Base-by-base conservation (phyloP, 2,329 filamentous ascomycete genomes). In the Paraphaeosphaeria minitans region DNA sequence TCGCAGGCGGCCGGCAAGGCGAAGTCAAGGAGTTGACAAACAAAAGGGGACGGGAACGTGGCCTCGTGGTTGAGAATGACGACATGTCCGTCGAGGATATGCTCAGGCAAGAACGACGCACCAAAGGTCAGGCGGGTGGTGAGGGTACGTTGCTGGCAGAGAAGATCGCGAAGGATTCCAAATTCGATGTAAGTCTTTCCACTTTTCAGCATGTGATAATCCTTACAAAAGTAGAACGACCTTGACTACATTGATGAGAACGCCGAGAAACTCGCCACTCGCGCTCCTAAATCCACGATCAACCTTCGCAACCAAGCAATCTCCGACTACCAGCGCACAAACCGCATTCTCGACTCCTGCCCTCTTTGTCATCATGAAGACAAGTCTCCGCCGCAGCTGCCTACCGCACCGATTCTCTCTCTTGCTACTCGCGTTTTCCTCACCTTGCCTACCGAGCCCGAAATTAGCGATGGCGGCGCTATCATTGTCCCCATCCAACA, bases 201-300 rank as follows among this genome's bases (percentile, higher is more conserved):
- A 35, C 2, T 29, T 9, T 33, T 46, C 21, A 27, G 27, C 51
- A 55, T 6, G 8, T 12, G 50, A 43, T 62, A 9, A 66, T 65
- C 71, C 62, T 70, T 52, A 61, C 43, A 22, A 24, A 1, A 55
- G 13, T 16, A 85, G 80, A 88, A 96, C 70, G 90, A 96, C 75
- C 86, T 99, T 27, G 94, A 99, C 55, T 99, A 99, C 78, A 90
- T 98, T 84, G 94, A 99, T 74, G 95, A 98, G 68, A 98, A 99
- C 72, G 95, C 95, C 16, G 85, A 87, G 53, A 96, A 94, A 77
- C 87, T 99, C 13, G 93, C 94, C 29, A 89, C 88, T 70, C 88
- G 91, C 27, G 90, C 97, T 14, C 90, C 96, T 73, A 95, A 93
- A 75, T 94, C 90, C 41, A 92, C 96, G 65, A 83, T 92, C 63